phyloP scores from a whole-genome alignment of 2,329 filamentous ascomycete genomes.

The Fulvia fulva region DNA sequence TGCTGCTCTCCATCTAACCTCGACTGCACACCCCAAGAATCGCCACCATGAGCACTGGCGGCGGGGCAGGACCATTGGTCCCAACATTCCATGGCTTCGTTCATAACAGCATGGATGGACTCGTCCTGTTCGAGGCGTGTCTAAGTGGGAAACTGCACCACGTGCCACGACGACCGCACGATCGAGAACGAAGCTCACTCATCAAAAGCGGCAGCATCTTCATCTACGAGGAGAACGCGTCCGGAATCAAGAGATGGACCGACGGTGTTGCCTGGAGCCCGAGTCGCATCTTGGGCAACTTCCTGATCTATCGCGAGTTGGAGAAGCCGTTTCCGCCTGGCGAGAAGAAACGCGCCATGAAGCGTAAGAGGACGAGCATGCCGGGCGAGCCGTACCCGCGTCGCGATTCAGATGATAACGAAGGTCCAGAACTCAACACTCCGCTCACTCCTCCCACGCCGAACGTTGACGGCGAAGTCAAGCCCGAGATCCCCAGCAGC shows the following conservation, averaged over 20 bases:
- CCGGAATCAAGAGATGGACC: constrained; percentile 91
- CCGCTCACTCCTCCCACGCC: constrained; percentile 35
- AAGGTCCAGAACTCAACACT: constrained; percentile 24
- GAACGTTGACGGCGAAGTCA: constrained; percentile 25
- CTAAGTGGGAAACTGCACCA: constrained; percentile 67
- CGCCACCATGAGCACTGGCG: constrained; percentile 32
- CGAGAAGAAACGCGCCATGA: constrained; percentile 80
- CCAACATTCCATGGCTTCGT: constrained; percentile 39
- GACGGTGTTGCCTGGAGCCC: constrained; percentile 90
- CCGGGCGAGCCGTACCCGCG: constrained; percentile 52
- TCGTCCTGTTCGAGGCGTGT: constrained; percentile 76
- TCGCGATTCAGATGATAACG: constrained; percentile 33
- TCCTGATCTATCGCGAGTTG: constrained; percentile 79
- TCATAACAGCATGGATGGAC: constrained; percentile 57
- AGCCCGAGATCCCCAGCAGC: constrained; percentile 26
- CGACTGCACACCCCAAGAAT: neutral
- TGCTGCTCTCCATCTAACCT: neutral
- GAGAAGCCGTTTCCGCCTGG: constrained; percentile 73
- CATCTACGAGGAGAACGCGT: constrained; percentile 86
- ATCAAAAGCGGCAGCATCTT: constrained; percentile 84
- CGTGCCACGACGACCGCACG: constrained; percentile 79
- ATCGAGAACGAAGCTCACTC: constrained; percentile 70
- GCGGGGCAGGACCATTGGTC: constrained; percentile 36
- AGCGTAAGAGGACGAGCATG: constrained; percentile 55
- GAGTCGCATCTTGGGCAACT: constrained; percentile 78